phyloP scores from a whole-genome alignment of 1,284 basidiomycete species.

The Anthracocystis panici-leucophaei region DNA sequence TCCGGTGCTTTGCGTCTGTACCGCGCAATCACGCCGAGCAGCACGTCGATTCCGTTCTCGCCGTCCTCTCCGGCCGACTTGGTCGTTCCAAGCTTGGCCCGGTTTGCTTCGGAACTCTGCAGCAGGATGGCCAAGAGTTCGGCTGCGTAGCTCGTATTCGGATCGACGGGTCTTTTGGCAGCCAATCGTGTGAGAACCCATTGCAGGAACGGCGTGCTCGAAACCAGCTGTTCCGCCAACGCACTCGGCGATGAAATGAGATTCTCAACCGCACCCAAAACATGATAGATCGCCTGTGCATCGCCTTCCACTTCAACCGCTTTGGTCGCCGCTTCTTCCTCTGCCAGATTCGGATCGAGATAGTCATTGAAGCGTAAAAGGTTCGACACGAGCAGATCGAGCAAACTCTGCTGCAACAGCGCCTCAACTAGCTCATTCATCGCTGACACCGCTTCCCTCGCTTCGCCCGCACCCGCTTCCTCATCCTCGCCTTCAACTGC shows the following conservation, averaged over 20 bases:
- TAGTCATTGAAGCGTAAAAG: conserved; percentile 71
- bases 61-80: conserved; percentile 68
- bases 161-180: conserved; percentile 31
- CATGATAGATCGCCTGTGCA: conserved; percentile 60
- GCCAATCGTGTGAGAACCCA: conserved; percentile 82
- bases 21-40: conserved; percentile 78
- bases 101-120: conserved; percentile 71
- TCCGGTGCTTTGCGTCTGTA: conserved; percentile 84
- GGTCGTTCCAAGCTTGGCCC: conserved; percentile 14
- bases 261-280: conserved; percentile 87
- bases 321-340: conserved; percentile 19
- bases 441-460: conserved; percentile 7
- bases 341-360: conserved; percentile 9
- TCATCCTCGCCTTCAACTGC: conserved; percentile 70
- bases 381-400: conserved; percentile 91
- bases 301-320: conserved; percentile 52
- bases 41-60: conserved; percentile 81
- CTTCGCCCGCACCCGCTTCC: conserved; percentile 69
- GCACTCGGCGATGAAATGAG: conserved; percentile 84
- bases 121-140: conserved; percentile 85
- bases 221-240: conserved; percentile 76
- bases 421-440: conserved; percentile 40
- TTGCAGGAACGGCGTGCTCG: conserved; percentile 79
- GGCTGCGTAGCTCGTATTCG: conserved; percentile 70
- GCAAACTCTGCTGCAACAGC: conserved; percentile 80